Evolutionary conservation across 2,329 filamentous ascomycete species (phyloP).

Genomic region (Sarocladium brachiariae): DNA sequence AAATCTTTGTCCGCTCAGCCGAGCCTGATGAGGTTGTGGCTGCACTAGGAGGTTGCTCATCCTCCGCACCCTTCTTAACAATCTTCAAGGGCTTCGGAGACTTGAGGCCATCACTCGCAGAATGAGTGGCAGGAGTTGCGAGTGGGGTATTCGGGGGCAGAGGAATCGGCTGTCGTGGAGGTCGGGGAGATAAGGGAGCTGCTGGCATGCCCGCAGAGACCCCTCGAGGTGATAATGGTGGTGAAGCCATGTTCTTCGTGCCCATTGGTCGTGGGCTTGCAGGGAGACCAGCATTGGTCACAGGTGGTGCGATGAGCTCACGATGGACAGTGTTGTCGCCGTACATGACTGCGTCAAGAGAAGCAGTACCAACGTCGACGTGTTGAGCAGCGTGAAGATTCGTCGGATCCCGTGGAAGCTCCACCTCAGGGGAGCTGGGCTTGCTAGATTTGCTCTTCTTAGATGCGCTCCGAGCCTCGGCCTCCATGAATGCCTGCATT

Average conservation of each 20-base stretch:
- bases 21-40: constrained; percentile 27
- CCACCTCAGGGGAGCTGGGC: constrained; percentile 20
- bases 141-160: constrained; percentile 64
- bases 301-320: constrained; percentile 31
- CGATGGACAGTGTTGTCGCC: constrained; percentile 22
- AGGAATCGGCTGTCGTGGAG: constrained; percentile 66
- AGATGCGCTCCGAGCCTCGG: constrained; percentile 64
- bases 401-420: constrained; percentile 32
- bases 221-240: constrained; percentile 59
- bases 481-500: constrained; percentile 56
- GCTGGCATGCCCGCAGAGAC: constrained; percentile 25
- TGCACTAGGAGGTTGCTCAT: neutral
- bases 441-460: constrained; percentile 57
- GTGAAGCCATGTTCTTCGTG: constrained; percentile 45
- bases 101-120: constrained; percentile 28
- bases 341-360: constrained; percentile 46
- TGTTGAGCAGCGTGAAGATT: constrained; percentile 26
- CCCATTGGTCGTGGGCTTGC: constrained; percentile 50
- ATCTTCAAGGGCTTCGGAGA: constrained; percentile 11
- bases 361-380: constrained; percentile 36
- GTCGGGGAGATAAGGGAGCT: constrained; percentile 62
- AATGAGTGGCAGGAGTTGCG: constrained; percentile 24
- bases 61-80: neutral
- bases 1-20: constrained; percentile 49
- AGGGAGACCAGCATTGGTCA: constrained; percentile 52